Evolutionary conservation across 495 filamentous ascomycete species (phyloP), one percentile per base, ranked within the genome.

Genomic region (Podospora pseudocomata): DNA sequence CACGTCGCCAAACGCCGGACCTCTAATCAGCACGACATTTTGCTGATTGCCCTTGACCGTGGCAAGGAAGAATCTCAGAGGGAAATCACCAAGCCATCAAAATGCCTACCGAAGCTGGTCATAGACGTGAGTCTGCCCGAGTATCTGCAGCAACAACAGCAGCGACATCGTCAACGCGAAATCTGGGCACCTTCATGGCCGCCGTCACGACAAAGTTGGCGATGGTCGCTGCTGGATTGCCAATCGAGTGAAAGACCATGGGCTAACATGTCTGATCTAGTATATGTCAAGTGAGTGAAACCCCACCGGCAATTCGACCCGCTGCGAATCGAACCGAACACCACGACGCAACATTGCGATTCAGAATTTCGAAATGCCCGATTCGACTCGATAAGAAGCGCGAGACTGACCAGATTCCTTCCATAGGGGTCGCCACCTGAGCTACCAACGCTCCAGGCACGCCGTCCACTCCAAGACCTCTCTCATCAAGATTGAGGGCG

Each of bases 401-500:
- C 39, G 32, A 61, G 67, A 66, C 80, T 82, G 71, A 81, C 76
- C 60, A 64, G 64, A 72, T 67, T 68, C 39, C 56, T 71, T 60
- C 23, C 67, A 62, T 83, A 95, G 91, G 89, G 92, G 91, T 80
- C 91, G 89, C 78, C 94, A 97, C 87, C 84, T 97, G 78, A 94
- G 90, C 84, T 97, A 96, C 87, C 91, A 94, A 86, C 91, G 94
- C 76, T 88, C 88, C 74, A 91, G 93, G 86, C 89, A 89, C 80
- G 89, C 85, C 81, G 91, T 87, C 78, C 93, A 92, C 85, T 90
- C 92, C 71, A 88, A 88, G 84, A 96, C 91, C 62, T 88, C 85
- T 78, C 85, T 99, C 82, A 89, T 99, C 85, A 92, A 97, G 87
- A 96, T 99, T 78, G 92, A 98, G 84, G 94, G 94, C 81, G 95